Evolutionary conservation across 2,329 filamentous ascomycete species (phyloP), one percentile per base, ranked within the genome.

Genomic region (Emydomyces testavorans): DNA sequence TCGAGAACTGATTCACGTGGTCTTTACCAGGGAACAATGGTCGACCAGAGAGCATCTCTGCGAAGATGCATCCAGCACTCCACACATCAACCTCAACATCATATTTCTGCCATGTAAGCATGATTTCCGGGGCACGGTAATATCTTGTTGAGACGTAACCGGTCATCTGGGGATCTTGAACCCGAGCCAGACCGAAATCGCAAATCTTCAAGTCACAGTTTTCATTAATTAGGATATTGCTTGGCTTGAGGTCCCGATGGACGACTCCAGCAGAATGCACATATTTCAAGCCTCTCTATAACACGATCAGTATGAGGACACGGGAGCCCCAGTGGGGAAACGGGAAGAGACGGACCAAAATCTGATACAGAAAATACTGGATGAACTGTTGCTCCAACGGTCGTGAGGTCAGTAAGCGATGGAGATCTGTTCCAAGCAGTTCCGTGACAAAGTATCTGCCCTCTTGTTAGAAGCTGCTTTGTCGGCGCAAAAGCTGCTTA

Each of bases 61-160:
- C 92, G 60, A 98, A 96, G 64, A 98, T 98, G 70, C 92, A 98
- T 52, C 92, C 92, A 15, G 90, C 90, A 65, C 92, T 96, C 92
- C 92, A 98, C 64, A 98, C 94, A 65, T 98, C 92, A 50, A 98
- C 92, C 71, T 96, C 92, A 40, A 96, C 82, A 59, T 98, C 92
- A 70, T 98, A 98, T 73, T 98, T 98, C 74, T 98, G 92, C 92
- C 92, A 98, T 55, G 92, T 96, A 64, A 98, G 87, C 92, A 98
- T 98, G 65, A 98, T 98, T 70, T 98, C 92, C 15, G 92, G 92
- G 6, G 92, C 92, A 62, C 92, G 82, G 76, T 98, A 98, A 76
- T 98, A 98, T 75, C 92, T 78, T 53, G 92, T 98, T 40, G 92
- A 96, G 52, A 98, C 92, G 64, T 98, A 98, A 58, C 92, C 92